Evolutionary conservation across 2,329 filamentous ascomycete species (phyloP), one percentile per base, ranked within the genome.

Genomic region (Cercospora sp.): DNA sequence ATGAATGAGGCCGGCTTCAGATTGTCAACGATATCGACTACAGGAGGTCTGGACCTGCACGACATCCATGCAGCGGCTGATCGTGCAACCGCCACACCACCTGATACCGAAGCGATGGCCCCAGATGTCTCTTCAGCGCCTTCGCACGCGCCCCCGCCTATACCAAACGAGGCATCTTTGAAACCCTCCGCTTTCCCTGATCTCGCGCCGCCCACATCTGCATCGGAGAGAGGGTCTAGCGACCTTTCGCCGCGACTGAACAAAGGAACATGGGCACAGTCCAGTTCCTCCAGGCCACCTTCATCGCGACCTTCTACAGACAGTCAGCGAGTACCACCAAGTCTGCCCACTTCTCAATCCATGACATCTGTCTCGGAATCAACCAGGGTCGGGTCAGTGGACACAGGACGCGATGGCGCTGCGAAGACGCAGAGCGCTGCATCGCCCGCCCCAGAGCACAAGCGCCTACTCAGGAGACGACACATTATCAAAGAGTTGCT

Each of bases 401-500:
- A 77, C 61, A 71, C 71, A 36, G 69, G 68, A 16, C 57, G 60
- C 28, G 73, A 75, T 20, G 70, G 73, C 30, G 63, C 73, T 42
- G 59, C 68, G 10, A 70, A 70, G 55, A 60, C 72, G 36, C 33
- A 67, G 61, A 73, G 75, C 64, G 71, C 69, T 5, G 33, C 59
- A 8, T 76, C 77, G 6, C 74, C 76, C 1, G 72, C 70, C 8
- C 77, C 77, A 12, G 78, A 90, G 71, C 86, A 86, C 68, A 90
- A 90, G 68, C 88, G 91, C n/a, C 83, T 98, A 8, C 87, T 88
- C 60, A 91, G 94, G 77, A 90, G 95, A 20, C 88, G 90, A 64
- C 89, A 96, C 77, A 89, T 96, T 59, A 90, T 98, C 75, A 94
- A 94, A 76, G 95, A 99, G 79, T 84, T 99, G 42, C 87, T 97